A percentile compares a stretch with the other conserved stretches of the same genome.
These are phyloP conservation scores for Avena insularis DNA, from an alignment of 176 grass and related monocot genomes.

Conservation along the genomic window DNA sequence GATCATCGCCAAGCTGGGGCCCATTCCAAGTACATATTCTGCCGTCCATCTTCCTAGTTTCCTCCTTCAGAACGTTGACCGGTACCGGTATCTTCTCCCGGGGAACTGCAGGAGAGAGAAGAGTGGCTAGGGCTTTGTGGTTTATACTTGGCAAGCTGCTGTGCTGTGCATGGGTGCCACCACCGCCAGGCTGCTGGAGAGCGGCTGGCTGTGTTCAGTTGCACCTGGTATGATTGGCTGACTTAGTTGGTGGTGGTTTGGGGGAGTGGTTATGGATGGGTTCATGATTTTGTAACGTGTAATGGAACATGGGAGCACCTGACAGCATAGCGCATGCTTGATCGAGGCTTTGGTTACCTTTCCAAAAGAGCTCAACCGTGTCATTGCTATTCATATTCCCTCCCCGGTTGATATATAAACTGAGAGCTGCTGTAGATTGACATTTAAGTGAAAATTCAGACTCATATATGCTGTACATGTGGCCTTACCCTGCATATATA, in stretches of 20 bases:
- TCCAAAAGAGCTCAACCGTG: conserved; percentile 29
- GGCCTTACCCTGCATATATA: conserved; percentile 31
- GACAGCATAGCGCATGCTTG: conserved; percentile 48
- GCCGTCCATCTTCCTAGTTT: conserved; percentile 84
- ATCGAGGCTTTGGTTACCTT: conserved; percentile 31
- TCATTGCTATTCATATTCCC: conserved; percentile 50
- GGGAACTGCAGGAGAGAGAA: conserved; percentile 92
- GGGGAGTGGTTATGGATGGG: conserved; percentile 41
- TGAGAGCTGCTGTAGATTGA: conserved; percentile 50
- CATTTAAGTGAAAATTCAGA: conserved; percentile 44
- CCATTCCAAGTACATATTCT: conserved; percentile 82
- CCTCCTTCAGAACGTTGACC: conserved; percentile 69
- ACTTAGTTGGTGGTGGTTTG: conserved; percentile 51
- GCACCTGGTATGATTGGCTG: conserved; percentile 51
- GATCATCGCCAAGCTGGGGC: conserved; percentile 90
- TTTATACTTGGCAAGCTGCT: conserved; percentile 15
- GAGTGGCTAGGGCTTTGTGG: conserved; percentile 61
- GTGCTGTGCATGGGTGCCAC: conserved; percentile 35
- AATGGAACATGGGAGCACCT: conserved; percentile 42
- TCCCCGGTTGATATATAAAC: conserved; percentile 57
- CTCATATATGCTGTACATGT: conserved; percentile 50
- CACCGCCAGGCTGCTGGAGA: conserved; percentile 12
- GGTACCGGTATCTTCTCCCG: conserved; percentile 82
- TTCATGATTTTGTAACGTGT: conserved; percentile 33
- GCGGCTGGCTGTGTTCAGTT: conserved; percentile 10